Percentiles rank a stretch among this genome's conserved stretches.
These are phyloP conservation scores for Amborella trichopoda DNA, from an alignment of 164 flowering plant species.

Conservation along the genomic window DNA sequence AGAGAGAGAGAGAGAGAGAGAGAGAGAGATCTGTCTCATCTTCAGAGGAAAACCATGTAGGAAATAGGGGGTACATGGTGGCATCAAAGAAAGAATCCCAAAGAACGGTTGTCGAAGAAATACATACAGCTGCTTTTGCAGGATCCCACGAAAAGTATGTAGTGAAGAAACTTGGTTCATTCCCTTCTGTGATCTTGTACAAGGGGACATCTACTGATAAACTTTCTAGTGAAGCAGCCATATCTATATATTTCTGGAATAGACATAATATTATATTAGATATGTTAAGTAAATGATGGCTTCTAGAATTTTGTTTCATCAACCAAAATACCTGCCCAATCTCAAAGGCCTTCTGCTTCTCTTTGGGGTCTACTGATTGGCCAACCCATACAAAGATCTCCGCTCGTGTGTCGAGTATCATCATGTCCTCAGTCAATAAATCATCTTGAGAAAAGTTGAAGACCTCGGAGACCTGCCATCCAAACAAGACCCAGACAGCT, in stretches of 20 bases:
- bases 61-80: too few relatives aligned
- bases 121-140: slow-evolving; percentile 77
- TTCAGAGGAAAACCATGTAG: too few relatives aligned
- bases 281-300: too few relatives aligned
- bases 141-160: slow-evolving; percentile 89
- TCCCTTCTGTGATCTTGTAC: slow-evolving; percentile 94
- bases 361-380: slow-evolving; percentile 69
- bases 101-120: not conserved
- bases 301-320: too few relatives aligned
- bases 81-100: too few relatives aligned
- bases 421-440: slow-evolving; percentile 83
- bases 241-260: slow-evolving; percentile 71
- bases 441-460: slow-evolving; percentile 95
- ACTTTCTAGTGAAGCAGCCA: slow-evolving; percentile 74
- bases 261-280: too few relatives aligned
- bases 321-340: slow-evolving; percentile 63
- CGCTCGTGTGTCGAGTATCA: slow-evolving; percentile 91
- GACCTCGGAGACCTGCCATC: slow-evolving; percentile 72
- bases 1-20: too few relatives aligned
- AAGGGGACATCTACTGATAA: slow-evolving; percentile 67
- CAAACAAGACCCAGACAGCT: too few relatives aligned
- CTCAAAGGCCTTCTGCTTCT: slow-evolving; percentile 86
- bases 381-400: slow-evolving; percentile 99
- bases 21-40: too few relatives aligned
- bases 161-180: slow-evolving; percentile 96